Evolutionary conservation across 2,329 filamentous ascomycete genomes (phyloP), one percentile per base, ranked within the genome.

Genomic region (Talaromyces rugulosus): DNA sequence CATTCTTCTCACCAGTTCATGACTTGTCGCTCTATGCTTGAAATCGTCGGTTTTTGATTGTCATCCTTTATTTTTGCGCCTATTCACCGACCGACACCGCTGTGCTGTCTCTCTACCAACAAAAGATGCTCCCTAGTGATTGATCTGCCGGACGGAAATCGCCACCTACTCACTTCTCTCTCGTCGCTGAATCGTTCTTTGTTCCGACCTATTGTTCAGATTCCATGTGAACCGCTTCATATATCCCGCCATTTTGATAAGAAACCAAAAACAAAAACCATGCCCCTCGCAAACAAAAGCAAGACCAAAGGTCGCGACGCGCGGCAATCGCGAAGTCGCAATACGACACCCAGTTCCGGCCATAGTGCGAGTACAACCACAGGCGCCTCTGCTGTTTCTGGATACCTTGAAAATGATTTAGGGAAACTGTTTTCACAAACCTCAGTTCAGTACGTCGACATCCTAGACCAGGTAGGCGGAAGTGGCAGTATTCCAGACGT

Each of bases 321-420:
- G 47, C 77, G 80, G 59, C 80, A 79, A 47, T 84, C 84, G 56
- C 81, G 82, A 64, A 87, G 85, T 68, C 83, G 86, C 66, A 87
- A 88, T 69, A 86, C 85, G 16, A 88, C 86, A 3, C 86, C 86
- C 23, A 82, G 83, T 65, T 86, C 84, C 23, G 78, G 80, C 36
- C 74, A 79, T 67, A 81, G 81, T 64, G 75, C 78, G 42, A 79
- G 80, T 63, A 74, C 67, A 66, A 73, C 73, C 65, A 76, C 74
- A 18, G 66, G 65, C 1, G 61, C 67, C 16, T 68, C 73, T 18
- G 66, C 72, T 11, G 66, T 72, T n/a, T 73, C 81, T 4, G 78
- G 81, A 47, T 87, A 87, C 71, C 81, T 88, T 60, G 80, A 84
- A 44, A 82, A 83, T 56, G 78, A 81, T 66, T 70, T 78, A 14